Conservation (phyloP, 306 rosid species). For the Ceratonia siliqua region DNA sequence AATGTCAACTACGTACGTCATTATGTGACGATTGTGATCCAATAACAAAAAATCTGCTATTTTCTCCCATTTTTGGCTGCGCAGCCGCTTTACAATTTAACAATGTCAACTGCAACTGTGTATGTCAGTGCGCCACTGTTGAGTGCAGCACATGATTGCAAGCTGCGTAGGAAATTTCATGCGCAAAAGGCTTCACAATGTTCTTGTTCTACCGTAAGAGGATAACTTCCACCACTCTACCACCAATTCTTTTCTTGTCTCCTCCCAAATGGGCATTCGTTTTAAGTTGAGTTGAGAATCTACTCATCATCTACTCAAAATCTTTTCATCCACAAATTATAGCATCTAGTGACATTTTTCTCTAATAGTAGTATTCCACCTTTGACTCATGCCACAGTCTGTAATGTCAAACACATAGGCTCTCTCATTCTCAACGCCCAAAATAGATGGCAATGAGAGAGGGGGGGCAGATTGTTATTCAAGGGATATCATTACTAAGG, state of each 20-base stretch:
- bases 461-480: background rate
- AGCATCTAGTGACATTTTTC: background rate
- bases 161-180: background rate
- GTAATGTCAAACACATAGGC: background rate
- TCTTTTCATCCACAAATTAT: constrained; percentile 28
- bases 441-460: constrained; percentile 26
- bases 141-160: background rate
- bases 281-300: constrained; percentile 35
- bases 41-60: background rate
- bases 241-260: background rate
- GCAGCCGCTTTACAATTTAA: constrained; percentile 12
- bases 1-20: background rate
- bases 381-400: background rate
- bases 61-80: background rate
- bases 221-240: background rate
- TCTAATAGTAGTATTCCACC: background rate
- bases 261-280: constrained; percentile 21
- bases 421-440: constrained; percentile 1
- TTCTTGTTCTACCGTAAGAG: background rate
- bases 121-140: constrained; percentile 15
- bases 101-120: constrained; percentile 20
- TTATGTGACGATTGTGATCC: background rate
- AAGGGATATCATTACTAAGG: background rate
- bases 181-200: background rate
- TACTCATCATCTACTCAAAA: constrained; percentile 31